phyloP scores from a whole-genome alignment of 2,329 filamentous ascomycete species.

The Teratosphaeria epicoccoides region DNA sequence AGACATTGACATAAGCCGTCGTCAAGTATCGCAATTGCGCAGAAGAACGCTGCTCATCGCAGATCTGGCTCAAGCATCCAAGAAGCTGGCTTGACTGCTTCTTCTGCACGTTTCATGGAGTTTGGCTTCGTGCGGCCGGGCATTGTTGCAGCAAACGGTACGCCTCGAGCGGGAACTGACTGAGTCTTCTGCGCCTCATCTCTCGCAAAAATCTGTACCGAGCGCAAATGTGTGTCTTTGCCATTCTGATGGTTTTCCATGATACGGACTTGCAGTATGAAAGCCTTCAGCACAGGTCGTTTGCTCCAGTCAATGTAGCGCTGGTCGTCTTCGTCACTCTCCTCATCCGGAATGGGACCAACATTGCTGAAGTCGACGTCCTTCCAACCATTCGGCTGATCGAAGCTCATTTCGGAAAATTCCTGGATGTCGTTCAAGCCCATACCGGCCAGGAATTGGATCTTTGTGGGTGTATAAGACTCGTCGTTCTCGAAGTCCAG shows the following conservation, averaged over 20 bases:
- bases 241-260: conserved; percentile 98
- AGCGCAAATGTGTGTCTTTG: conserved; percentile 94
- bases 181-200: conserved; percentile 24
- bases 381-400: conserved; percentile 79
- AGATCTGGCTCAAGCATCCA: conserved; percentile 29
- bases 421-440: conserved; percentile 85
- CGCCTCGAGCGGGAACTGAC: not conserved
- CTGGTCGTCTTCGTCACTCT: conserved; percentile 20
- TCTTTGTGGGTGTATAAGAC: conserved; percentile 90
- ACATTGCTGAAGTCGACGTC: conserved; percentile 63
- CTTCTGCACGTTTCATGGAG: conserved; percentile 9
- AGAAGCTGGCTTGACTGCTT: conserved; percentile 23
- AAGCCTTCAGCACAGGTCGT: conserved; percentile 68
- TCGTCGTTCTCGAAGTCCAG: conserved; percentile 91
- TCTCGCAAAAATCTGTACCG: conserved; percentile 69
- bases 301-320: conserved; percentile 38
- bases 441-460: conserved; percentile 79
- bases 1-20: not conserved
- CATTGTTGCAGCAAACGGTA: not conserved
- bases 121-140: not conserved
- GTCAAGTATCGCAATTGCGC: not conserved
- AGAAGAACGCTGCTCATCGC: conserved; percentile 14
- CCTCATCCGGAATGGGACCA: conserved; percentile 15
- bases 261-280: conserved; percentile 81
- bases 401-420: conserved; percentile 70